Conservation (phyloP, 805 yeast species). For the Wickerhamiella nectarea region DNA sequence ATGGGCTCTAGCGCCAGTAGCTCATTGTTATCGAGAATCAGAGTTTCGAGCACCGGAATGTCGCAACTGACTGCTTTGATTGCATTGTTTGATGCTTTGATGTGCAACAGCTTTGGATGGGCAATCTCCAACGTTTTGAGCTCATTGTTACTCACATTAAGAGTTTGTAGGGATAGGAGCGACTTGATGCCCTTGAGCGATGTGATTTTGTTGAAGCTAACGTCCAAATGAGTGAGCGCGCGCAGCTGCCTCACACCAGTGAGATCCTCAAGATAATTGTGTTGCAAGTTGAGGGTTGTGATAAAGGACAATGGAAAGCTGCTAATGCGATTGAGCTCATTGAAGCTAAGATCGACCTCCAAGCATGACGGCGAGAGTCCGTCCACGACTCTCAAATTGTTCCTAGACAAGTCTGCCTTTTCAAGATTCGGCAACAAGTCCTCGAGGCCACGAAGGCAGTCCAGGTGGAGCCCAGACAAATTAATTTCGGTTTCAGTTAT, state of each 20-base stretch:
- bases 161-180: conserved; percentile 15
- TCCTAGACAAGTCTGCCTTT: conserved; percentile 13
- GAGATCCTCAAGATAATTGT: conserved; percentile 16
- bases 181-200: conserved; percentile 15
- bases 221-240: conserved; percentile 17
- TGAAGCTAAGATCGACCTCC: conserved; percentile 14
- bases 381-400: conserved; percentile 14
- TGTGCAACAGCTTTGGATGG: conserved; percentile 14
- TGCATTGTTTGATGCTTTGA: conserved; percentile 16
- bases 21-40: conserved; percentile 14
- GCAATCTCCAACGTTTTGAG: conserved; percentile 13
- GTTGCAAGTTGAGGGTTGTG: conserved; percentile 15
- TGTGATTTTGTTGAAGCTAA: conserved; percentile 14
- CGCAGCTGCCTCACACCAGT: conserved; percentile 15
- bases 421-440: conserved; percentile 15
- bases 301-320: conserved; percentile 16
- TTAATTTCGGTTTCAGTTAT: conserved; percentile 12
- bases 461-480: conserved; percentile 14
- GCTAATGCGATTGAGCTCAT: conserved; percentile 12
- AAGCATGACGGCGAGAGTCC: conserved; percentile 18
- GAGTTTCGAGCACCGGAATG: conserved; percentile 16
- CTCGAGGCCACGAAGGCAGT: conserved; percentile 16
- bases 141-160: conserved; percentile 15
- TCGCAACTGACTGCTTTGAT: conserved; percentile 13
- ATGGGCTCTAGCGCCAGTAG: conserved; percentile 14